A percentile compares a stretch with the other conserved stretches of the same genome.
These are phyloP conservation scores for Phycomyces blakesleeanus DNA, from an alignment of 192 early-diverging fungal species.

Conservation along the genomic window DNA sequence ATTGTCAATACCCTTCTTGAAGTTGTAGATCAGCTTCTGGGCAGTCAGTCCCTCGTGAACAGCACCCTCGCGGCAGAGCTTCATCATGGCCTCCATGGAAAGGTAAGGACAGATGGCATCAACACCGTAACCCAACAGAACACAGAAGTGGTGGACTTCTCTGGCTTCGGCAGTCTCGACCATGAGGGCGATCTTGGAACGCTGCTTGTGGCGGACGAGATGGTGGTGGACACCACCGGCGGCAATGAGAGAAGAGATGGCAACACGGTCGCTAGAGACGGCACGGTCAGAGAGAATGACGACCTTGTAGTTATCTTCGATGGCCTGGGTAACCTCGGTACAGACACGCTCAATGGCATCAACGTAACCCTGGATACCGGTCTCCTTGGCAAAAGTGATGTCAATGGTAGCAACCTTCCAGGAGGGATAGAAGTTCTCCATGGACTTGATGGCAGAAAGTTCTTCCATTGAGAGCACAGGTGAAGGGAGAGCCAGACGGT, in stretches of 20 bases:
- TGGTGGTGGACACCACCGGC: constrained; percentile 93
- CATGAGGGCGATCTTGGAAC: constrained; percentile 82
- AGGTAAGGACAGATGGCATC: constrained; percentile 95
- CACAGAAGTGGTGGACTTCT: constrained; percentile 95
- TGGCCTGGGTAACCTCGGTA: constrained; percentile 75
- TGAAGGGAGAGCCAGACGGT: constrained; percentile 76
- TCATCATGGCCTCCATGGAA: constrained; percentile 83
- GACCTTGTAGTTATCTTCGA: constrained; percentile 75
- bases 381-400: constrained; percentile 73
- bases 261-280: constrained; percentile 61
- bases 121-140: constrained; percentile 91
- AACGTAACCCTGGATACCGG: constrained; percentile 79
- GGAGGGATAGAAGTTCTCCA: constrained; percentile 58
- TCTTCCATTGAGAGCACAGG: constrained; percentile 85
- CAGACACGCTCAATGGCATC: constrained; percentile 84
- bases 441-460: constrained; percentile 70
- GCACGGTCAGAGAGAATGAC: constrained; percentile 80
- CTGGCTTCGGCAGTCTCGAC: constrained; percentile 92
- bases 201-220: constrained; percentile 82
- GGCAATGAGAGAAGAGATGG: constrained; percentile 83
- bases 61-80: constrained; percentile 80
- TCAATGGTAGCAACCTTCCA: constrained; percentile 85
- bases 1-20: constrained; percentile 83
- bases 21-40: constrained; percentile 77
- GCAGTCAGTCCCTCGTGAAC: constrained; percentile 60